Percentiles rank a stretch among this genome's conserved stretches.
Conservation (phyloP, 1,284 basidiomycete genomes). For the Ceratobasidium sp. region DNA sequence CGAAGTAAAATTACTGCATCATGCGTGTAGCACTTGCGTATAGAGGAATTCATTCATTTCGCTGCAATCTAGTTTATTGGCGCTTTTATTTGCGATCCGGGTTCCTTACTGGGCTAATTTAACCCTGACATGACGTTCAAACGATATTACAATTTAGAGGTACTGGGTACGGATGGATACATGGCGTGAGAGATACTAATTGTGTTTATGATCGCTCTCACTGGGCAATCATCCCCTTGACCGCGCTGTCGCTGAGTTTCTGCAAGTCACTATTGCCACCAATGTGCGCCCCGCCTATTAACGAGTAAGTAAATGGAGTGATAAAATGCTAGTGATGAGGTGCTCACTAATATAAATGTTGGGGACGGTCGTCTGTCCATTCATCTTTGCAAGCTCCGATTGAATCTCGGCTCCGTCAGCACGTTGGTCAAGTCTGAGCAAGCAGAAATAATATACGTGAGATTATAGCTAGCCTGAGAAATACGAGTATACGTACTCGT, state of each 20-base stretch:
- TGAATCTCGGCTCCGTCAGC: constrained; percentile 67
- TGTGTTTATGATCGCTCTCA: background rate
- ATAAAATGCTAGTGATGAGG: background rate
- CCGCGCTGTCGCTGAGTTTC: constrained; percentile 49
- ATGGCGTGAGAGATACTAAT: background rate
- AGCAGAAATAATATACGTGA: background rate
- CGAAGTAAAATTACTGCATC: constrained; percentile 51
- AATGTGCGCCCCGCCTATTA: constrained; percentile 61
- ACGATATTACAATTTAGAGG: constrained; percentile 17
- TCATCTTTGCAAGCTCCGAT: constrained; percentile 63
- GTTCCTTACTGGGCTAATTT: too few species aligned
- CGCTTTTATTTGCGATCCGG: too few species aligned
- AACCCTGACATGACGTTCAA: background rate
- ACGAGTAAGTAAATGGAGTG: background rate
- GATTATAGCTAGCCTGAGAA: constrained; percentile 49
- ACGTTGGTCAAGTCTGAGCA: constrained; percentile 53
- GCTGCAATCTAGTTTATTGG: too few species aligned
- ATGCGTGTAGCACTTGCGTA: background rate
- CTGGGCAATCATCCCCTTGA: constrained; percentile 48
- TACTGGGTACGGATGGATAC: too few species aligned
- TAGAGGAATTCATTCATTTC: background rate
- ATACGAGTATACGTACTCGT: constrained; percentile 59
- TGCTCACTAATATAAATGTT: constrained; percentile 70
- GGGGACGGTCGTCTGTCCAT: constrained; percentile 68
- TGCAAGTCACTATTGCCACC: constrained; percentile 59